Conservation (phyloP, 805 yeast genomes). For the Candida verbasci region DNA sequence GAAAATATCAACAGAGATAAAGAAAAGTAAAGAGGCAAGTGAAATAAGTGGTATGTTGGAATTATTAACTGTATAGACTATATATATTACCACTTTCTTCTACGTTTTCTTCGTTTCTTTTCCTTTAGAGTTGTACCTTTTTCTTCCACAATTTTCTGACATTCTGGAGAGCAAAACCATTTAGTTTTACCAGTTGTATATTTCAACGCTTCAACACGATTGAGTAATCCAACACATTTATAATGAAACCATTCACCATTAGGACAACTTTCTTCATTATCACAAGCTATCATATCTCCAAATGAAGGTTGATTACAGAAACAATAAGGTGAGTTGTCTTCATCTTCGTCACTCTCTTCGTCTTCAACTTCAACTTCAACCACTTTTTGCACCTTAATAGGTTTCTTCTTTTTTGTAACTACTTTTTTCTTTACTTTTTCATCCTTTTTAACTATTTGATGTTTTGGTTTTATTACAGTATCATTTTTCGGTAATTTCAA, state of each 20-base stretch:
- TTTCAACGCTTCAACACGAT: conserved; percentile 33
- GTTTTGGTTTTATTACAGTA: conserved; percentile 1
- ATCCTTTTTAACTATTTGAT: neutral
- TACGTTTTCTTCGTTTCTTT: conserved; percentile 13
- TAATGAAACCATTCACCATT: conserved; percentile 47
- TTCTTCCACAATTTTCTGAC: conserved; percentile 17
- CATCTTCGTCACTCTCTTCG: conserved; percentile 9
- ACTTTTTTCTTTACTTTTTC: conserved; percentile 3
- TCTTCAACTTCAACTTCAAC: conserved; percentile 1
- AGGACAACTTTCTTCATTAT: conserved; percentile 46
- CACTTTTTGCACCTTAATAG: conserved; percentile 1
- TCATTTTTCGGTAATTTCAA: conserved; percentile 11
- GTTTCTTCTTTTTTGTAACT: conserved; percentile 9
- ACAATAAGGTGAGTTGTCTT: conserved; percentile 53
- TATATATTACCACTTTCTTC: conserved; percentile 11
- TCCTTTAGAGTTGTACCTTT: conserved; percentile 5
- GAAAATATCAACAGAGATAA: conserved; percentile 64
- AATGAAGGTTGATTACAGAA: conserved; percentile 91
- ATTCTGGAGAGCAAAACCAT: conserved; percentile 38
- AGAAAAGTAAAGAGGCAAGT: conserved; percentile 81
- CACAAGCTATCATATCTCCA: conserved; percentile 97
- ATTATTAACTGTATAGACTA: conserved; percentile 52
- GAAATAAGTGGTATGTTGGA: conserved; percentile 92
- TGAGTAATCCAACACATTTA: conserved; percentile 39
- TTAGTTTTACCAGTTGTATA: conserved; percentile 28